Base-by-base conservation (phyloP, 2,329 filamentous ascomycete species). In the Colletotrichum cuscutae region DNA sequence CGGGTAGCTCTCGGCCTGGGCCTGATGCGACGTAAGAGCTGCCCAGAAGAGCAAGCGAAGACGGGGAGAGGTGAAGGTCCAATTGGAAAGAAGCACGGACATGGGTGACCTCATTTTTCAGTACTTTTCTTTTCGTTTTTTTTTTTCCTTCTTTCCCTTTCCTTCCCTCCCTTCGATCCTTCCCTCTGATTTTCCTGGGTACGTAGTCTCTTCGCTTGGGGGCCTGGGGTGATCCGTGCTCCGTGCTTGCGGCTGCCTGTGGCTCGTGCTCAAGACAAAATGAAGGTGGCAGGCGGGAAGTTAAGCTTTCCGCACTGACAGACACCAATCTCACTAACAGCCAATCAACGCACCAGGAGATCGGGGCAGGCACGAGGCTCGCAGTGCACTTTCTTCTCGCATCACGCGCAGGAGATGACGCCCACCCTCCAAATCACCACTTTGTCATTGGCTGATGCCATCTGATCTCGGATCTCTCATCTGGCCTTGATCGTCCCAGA, bases 401-500 rank as follows among this genome's bases (percentile, higher is more conserved):
- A 70, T 70, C 70, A 64, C 70, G 60, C 66, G 49, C 63, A 56
- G 59, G 52, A 46, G 60, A 70, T 72, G 71, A 72, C 66, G 66
- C 49, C 24, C 54, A 15, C 57, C 26, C 24, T 7, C n/a, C 28
- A 30, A 72, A 52, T 58, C 56, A 35, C 28, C 19, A 62, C 24
- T 9, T 12, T 61, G 56, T 61, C 61, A 72, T 71, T 70, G 66
- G 60, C 54, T 28, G 7, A 5, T 3, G 46, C 49, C 66, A 65
- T 70, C 66, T 72, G 71, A 70, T 72, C 54, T 72, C 54, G 70
- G 46, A 70, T 72, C 54, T 72, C 54, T 72, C 54, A 70, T 65
- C 71, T 65, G 56, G 66, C 66, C 56, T 54, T 53, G 28, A 59
- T 65, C 66, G 35, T 60, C 60, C 71, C n/a, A 65, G 53, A 57